Evolutionary conservation across 2,329 filamentous ascomycete genomes (phyloP), one percentile per base, ranked within the genome.

Genomic region (Monosporascus sp.): DNA sequence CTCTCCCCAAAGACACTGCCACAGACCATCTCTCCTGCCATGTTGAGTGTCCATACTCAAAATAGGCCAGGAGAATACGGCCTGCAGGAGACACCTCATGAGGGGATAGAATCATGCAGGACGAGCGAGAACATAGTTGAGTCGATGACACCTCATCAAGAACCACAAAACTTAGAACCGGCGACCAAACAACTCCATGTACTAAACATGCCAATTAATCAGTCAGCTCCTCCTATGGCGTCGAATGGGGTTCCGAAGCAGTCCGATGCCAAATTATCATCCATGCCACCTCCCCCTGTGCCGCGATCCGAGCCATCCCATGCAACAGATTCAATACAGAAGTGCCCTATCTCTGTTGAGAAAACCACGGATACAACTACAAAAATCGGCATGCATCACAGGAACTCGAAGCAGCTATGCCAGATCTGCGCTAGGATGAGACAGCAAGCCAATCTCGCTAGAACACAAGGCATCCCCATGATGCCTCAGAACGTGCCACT

Each of bases 1-100:
- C 61, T 74, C 7, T 74, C 71, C 6, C 71, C 71, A 6, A 73
- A 67, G 49, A 65, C 70, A 40, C 55, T 69, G 11, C 67, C 68
- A 19, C 60, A 59, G 17, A 53, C 57, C 7, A 49, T 64, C 17
- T 34, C 56, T 31, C 49, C 59, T 22, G 44, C 54, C 31, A 53
- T 53, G 40, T 36, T 55, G 31, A 50, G 40, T 38, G 43, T 44
- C 3, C 52, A 41, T 19, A 43, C 34, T 16, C 47, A 52, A 16
- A 45, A 45, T 34, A 16, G 17, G 11, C 20, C 54, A 40, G 20
- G 24, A 27, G 26, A 24, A 24, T 45, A 44, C 22, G 37, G 26
- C 16, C 41, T 38, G 37, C 50, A 40, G 7, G 48, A 36, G 19
- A 31, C 46, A 43, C 26, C 53, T 7, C 51, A n/a, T 26, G 22